Base-by-base conservation (phyloP, 1,284 basidiomycete genomes). In the Spongispora temasekensis region DNA sequence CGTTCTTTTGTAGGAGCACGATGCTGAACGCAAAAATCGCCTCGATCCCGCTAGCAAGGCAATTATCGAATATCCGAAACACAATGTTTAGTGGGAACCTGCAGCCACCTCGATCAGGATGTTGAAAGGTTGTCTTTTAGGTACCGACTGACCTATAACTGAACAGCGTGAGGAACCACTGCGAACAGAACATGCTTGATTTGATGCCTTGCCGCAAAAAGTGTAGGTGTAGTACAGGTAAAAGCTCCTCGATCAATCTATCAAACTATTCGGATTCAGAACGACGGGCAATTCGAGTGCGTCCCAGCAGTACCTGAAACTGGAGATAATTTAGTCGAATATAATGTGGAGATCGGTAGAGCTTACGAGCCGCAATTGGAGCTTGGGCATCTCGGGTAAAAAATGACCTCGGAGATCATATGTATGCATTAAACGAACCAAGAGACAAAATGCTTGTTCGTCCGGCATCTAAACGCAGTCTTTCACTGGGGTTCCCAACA, bases 81-180 rank as follows among this genome's bases (percentile, higher is more conserved):
- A 98, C 97, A 44, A 98, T 85, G 12, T 95, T 90, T 55, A 98
- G 80, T 0, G 97, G 97, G 73, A 98, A 98, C n/a, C 97, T 95
- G 69, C 62, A 5, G n/a, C 28, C 67, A 57, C 59, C 17, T 74
- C 34, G 62, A 55, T 48, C 40, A 30, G 34, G 31, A 12, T 19
- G 34, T 1, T 4, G 40, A 32, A n/a, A 21, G 25, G 25, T 25
- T 27, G 44, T 27, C 44, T 48, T 48, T 17, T 4, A 48, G 55
- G 52, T 25, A 8, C 28, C 27, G n/a, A 74, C 84, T 67, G 69
- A 90, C 92, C 92, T 86, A 75, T 95, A 97, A 67, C 94, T 94
- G 79, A 98, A 99, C 72, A 99, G 81, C 0, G 97, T 99, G 75
- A 99, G 83, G 77, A 98, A 98, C 97, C 97, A 99, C 71, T 98